These are phyloP conservation scores for Pseudofabraea citricarpa DNA, from an alignment of 2,329 filamentous ascomycete species.

Conservation along the genomic window DNA sequence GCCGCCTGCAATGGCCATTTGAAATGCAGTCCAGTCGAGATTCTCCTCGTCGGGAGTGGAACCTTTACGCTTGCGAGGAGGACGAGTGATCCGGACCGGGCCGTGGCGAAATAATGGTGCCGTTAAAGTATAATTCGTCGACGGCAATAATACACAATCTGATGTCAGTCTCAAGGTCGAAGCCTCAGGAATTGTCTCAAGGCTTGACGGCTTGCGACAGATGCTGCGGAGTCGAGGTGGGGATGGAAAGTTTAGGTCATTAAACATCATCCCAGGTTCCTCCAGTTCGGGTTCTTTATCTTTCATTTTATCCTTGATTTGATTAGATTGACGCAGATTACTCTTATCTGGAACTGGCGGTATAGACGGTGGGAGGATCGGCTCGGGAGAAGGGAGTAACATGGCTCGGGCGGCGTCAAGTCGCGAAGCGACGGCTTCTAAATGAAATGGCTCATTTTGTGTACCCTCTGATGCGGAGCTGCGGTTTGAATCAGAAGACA, in stretches of 20 bases:
- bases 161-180: constrained; percentile 11
- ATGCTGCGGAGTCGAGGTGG: constrained; percentile 24
- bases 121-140: constrained; percentile 43
- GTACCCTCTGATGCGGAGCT: constrained; percentile 31
- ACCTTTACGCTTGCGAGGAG: constrained; percentile 31
- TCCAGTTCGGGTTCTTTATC: background rate
- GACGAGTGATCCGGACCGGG: constrained; percentile 45
- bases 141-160: constrained; percentile 31
- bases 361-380: constrained; percentile 15
- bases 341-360: background rate
- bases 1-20: constrained; percentile 58
- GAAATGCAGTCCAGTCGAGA: constrained; percentile 60
- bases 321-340: background rate
- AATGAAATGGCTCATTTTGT: constrained; percentile 44
- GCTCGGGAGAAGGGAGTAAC: background rate
- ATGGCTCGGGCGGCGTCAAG: constrained; percentile 30
- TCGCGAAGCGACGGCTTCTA: constrained; percentile 40
- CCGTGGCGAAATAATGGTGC: constrained; percentile 49
- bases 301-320: background rate
- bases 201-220: constrained; percentile 15
- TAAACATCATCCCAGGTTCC: constrained; percentile 12
- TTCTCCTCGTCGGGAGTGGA: constrained; percentile 35
- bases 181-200: constrained; percentile 40
- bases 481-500: constrained; percentile 12
- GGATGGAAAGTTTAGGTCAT: constrained; percentile 24